phyloP scores from a whole-genome alignment of 2,329 filamentous ascomycete genomes.

The Mycosphaerella sp. region DNA sequence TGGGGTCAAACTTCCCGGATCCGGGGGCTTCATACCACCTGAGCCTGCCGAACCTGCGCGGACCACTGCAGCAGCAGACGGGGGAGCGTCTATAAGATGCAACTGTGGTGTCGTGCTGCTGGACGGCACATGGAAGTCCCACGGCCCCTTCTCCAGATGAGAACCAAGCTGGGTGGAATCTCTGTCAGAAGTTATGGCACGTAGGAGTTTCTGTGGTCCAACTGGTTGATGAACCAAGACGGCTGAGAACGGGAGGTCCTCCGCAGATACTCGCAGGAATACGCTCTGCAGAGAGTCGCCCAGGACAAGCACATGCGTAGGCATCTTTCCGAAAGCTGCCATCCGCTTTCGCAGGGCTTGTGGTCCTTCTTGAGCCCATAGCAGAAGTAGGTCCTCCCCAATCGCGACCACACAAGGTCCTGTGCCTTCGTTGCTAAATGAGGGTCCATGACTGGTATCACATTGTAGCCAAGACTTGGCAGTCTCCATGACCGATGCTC shows the following conservation, averaged over 20 bases:
- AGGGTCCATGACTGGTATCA: neutral
- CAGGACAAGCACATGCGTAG: neutral
- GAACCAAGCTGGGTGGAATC: neutral
- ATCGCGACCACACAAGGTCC: neutral
- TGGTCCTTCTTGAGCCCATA: neutral
- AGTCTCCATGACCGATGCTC: neutral
- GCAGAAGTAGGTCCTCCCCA: neutral
- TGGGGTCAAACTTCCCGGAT: neutral
- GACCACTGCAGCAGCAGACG: neutral
- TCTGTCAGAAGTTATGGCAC: slow-evolving; percentile 11
- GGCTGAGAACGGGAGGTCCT: neutral
- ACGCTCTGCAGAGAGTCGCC: neutral
- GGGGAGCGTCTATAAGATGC: neutral
- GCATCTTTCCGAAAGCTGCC: neutral
- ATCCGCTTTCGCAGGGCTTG: neutral
- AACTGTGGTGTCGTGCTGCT: neutral
- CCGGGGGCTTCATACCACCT: neutral
- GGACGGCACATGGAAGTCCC: neutral
- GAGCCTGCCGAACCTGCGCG: no score
- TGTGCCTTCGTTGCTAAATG: neutral
- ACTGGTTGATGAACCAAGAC: slow-evolving; percentile 21
- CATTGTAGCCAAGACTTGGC: neutral
- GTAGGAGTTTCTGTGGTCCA: slow-evolving; percentile 19
- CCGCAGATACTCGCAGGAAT: neutral
- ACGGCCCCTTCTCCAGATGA: neutral